A percentile compares a stretch with the other conserved stretches of the same genome.
phyloP scores from a whole-genome alignment of 768 basidiomycete species.

The Lactarius quietus region DNA sequence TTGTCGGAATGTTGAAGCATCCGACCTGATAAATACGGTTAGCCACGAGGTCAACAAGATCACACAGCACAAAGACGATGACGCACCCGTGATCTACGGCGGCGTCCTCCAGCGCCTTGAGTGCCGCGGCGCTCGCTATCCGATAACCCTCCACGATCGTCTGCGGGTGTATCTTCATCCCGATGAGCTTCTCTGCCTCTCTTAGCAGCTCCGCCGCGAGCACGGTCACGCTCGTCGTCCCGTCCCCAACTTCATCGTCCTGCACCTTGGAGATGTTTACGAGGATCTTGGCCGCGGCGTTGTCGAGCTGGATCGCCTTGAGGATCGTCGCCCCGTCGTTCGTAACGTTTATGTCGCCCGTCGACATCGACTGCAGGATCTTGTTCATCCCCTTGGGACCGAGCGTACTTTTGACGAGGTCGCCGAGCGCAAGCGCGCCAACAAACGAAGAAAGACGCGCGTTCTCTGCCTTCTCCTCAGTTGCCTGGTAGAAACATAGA shows the following conservation, averaged over 20 bases:
- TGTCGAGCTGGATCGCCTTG: slow-evolving; percentile 96
- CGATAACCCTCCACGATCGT: slow-evolving; percentile 97
- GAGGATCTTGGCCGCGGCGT: slow-evolving; percentile 97
- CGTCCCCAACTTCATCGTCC: slow-evolving; percentile 98
- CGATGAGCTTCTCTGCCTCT: slow-evolving; percentile 94
- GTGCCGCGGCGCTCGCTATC: slow-evolving; percentile 81
- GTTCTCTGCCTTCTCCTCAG: slow-evolving; percentile 95
- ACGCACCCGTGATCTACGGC: slow-evolving; percentile 83
- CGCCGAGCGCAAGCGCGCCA: slow-evolving; percentile 94
- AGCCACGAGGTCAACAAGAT: background rate
- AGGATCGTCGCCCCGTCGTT: slow-evolving; percentile 99
- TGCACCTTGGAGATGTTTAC: slow-evolving; percentile 99
- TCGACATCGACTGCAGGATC: slow-evolving; percentile 88
- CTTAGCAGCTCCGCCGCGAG: slow-evolving; percentile 86
- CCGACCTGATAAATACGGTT: slow-evolving; percentile 44
- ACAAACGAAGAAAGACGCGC: slow-evolving; percentile 98
- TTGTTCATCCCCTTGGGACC: slow-evolving; percentile 99
- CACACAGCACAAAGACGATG: background rate
- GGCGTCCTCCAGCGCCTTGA: slow-evolving; percentile 77
- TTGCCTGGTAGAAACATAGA: slow-evolving; percentile 48
- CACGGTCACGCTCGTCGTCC: slow-evolving; percentile 89
- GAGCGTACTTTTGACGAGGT: slow-evolving; percentile 97
- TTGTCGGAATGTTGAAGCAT: slow-evolving; percentile 71
- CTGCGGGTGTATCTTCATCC: slow-evolving; percentile 93
- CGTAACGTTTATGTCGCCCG: slow-evolving; percentile 92